Evolutionary conservation across 1,284 basidiomycete genomes (phyloP).

Genomic region (Moesziomyces sp.): DNA sequence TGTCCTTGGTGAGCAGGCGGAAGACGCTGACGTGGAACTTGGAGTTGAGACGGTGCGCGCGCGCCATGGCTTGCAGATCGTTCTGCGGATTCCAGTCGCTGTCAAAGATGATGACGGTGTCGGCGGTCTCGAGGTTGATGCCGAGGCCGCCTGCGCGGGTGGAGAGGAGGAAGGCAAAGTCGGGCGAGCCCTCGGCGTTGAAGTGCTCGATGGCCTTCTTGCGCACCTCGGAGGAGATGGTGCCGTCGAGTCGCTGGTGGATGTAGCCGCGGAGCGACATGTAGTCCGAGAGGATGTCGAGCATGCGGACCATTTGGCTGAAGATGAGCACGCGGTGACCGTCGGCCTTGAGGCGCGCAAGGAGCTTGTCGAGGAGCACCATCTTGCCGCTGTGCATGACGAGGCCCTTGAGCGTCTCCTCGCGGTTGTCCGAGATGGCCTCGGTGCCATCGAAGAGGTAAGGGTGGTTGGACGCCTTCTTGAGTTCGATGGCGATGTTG

Average conservation of each 20-base stretch:
- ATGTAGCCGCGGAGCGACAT: slow-evolving; percentile 88
- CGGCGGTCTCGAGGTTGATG: slow-evolving; percentile 78
- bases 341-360: slow-evolving; percentile 69
- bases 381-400: slow-evolving; percentile 71
- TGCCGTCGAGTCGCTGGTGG: slow-evolving; percentile 81
- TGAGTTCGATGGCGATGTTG: slow-evolving; percentile 68
- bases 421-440: slow-evolving; percentile 76
- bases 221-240: slow-evolving; percentile 80
- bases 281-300: slow-evolving; percentile 98
- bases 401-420: slow-evolving; percentile 75
- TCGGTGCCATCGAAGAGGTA: slow-evolving; percentile 98
- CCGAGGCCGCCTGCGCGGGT: slow-evolving; percentile 67
- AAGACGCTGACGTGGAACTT: slow-evolving; percentile 99
- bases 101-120: slow-evolving; percentile 99
- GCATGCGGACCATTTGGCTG: slow-evolving; percentile 98
- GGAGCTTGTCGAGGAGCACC: slow-evolving; percentile 70
- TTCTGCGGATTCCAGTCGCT: slow-evolving; percentile 91
- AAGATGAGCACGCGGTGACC: slow-evolving; percentile 71
- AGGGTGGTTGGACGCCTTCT: slow-evolving; percentile 80
- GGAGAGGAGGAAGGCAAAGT: slow-evolving; percentile 70
- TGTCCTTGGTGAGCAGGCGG: slow-evolving; percentile 96
- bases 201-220: slow-evolving; percentile 86
- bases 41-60: slow-evolving; percentile 71
- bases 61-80: slow-evolving; percentile 99
- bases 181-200: slow-evolving; percentile 79